Evolutionary conservation across 352 stramenopile species (phyloP), one percentile per base, ranked within the genome.

Genomic region (Phytophthora sp.): DNA sequence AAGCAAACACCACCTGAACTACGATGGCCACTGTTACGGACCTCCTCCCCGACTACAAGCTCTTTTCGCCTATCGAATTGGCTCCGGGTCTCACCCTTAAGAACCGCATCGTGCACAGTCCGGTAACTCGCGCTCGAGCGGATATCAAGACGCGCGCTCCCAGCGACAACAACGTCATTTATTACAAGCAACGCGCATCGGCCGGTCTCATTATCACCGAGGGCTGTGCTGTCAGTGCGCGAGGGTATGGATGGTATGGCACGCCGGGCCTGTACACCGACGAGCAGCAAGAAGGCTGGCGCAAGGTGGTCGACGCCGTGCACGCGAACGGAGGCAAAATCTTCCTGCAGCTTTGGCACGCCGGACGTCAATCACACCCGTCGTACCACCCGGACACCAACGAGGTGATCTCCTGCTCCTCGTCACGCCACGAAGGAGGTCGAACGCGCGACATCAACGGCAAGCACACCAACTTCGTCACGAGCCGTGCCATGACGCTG

Each of bases 281-380:
- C 45, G 30, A 54, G 30, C 45, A 54, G 12, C 17, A 42, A 17
- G 11, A 7, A 1, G 45, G 2, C 3, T 54, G 45, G 45, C 35
- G 37, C 10, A 4, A 51, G 9, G 15, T 53, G 18, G 45, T 53
- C n/a, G 30, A 41, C 11, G 28, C 28, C 11, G 44, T 39, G 44
- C 44, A 52, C 44, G 27, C 26, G n/a, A 38, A 52, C 27, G 28
- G 28, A 15, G 13, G 12, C 44, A 52, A 52, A 9, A 31, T 52
- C 17, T 38, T 52, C 44, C 27, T 52, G n/a, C 44, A 52, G 27
- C 44, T 52, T 4, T 52, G 44, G 44, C 44, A 52, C 44, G n/a
- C n/a, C n/a, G n/a, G n/a, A n/a, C n/a, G n/a, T n/a, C n/a, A n/a
- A n/a, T n/a, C n/a, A n/a, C n/a, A 50, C 43, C 43, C 43, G 11